phyloP scores from a whole-genome alignment of 176 grass and related monocot genomes.

The Alopecurus myosuroides region DNA sequence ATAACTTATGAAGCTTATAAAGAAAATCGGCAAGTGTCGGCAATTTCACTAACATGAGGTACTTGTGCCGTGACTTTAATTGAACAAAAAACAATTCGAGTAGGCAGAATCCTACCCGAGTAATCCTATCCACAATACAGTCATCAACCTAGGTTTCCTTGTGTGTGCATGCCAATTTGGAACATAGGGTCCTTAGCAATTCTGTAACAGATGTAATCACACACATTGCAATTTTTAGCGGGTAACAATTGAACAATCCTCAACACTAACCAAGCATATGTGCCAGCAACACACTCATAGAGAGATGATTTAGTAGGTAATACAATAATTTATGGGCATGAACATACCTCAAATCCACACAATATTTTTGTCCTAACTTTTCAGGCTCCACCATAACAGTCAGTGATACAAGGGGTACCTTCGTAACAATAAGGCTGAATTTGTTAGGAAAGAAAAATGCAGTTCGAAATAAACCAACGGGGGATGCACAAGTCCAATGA shows the following conservation, averaged over 20 bases:
- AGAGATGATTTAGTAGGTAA: background rate
- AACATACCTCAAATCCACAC: constrained; percentile 77
- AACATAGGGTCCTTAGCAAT: constrained; percentile 95
- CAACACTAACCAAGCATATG: background rate
- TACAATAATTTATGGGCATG: background rate
- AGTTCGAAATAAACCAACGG: background rate
- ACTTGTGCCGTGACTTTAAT: background rate
- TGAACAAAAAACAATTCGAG: background rate
- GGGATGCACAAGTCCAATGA: background rate
- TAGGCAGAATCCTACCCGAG: constrained; percentile 51
- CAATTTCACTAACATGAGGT: background rate
- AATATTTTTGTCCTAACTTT: constrained; percentile 93
- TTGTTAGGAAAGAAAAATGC: background rate
- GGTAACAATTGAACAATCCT: background rate
- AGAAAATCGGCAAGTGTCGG: background rate
- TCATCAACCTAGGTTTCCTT: constrained; percentile 98
- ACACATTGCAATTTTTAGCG: background rate
- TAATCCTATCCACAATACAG: constrained; percentile 88
- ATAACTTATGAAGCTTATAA: background rate
- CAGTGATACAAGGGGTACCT: constrained; percentile 93
- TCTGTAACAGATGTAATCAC: constrained; percentile 19
- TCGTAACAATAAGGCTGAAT: constrained; percentile 14
- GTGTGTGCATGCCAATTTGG: constrained; percentile 82
- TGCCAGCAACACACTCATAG: background rate
- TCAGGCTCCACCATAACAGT: constrained; percentile 94